Conservation (phyloP, 2,329 filamentous ascomycete species). For the Eutypella sp. region DNA sequence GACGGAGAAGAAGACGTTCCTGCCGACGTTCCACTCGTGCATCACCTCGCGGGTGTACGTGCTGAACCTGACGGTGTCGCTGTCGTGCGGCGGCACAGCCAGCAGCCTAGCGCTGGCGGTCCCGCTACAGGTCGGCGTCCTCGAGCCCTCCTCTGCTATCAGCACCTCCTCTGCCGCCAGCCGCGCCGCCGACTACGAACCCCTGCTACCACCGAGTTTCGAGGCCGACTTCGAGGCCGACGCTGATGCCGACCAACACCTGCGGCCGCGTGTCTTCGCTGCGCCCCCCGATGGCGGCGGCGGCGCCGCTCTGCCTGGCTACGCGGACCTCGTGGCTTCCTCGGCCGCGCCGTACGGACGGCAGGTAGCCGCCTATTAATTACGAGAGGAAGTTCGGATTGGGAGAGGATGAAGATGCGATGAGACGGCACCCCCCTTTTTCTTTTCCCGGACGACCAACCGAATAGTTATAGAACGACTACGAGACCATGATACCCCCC, state of each 20-base stretch:
- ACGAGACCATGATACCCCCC: too few species aligned
- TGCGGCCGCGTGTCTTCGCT: constrained; percentile 39
- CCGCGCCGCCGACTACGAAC: constrained; percentile 18
- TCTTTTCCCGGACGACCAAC: too few species aligned
- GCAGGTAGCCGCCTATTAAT: neutral
- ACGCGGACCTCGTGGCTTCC: constrained; percentile 11
- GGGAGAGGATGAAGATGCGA: too few species aligned
- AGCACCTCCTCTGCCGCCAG: constrained; percentile 21
- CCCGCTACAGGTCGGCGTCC: constrained; percentile 47
- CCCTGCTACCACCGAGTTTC: constrained; percentile 41
- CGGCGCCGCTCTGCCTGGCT: constrained; percentile 31
- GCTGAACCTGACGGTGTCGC: constrained; percentile 39
- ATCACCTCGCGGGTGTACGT: constrained; percentile 52
- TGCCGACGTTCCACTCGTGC: constrained; percentile 56
- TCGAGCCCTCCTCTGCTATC: neutral
- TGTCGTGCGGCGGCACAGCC: constrained; percentile 35
- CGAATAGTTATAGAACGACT: too few species aligned
- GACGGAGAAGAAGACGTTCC: constrained; percentile 41
- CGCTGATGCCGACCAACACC: constrained; percentile 38
- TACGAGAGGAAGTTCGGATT: neutral
- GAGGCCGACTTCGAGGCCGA: constrained; percentile 43
- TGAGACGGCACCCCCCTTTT: too few species aligned
- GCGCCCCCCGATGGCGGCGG: constrained; percentile 27
- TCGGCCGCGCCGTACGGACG: neutral
- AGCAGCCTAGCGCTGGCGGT: constrained; percentile 40